Evolutionary conservation across 2,329 filamentous ascomycete species (phyloP).

Genomic region (Didymella glomerata): DNA sequence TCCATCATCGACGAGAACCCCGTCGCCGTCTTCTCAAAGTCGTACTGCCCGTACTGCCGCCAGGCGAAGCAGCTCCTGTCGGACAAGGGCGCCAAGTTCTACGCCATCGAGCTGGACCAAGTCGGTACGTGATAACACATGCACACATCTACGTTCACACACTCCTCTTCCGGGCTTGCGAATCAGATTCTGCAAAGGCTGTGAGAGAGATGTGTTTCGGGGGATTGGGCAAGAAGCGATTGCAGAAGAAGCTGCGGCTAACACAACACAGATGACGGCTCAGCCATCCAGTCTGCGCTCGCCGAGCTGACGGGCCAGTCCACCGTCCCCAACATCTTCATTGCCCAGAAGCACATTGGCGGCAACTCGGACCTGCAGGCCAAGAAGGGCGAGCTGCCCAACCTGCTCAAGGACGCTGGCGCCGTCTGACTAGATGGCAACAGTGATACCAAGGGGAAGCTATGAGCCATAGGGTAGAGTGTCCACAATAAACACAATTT

Average conservation of each 20-base stretch:
- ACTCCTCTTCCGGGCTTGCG: neutral
- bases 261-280: conserved; percentile 74
- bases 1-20: conserved; percentile 86
- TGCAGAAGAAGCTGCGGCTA: neutral
- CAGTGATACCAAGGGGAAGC: conserved; percentile 11
- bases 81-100: conserved; percentile 75
- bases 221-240: no score
- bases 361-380: conserved; percentile 90
- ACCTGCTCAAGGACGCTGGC: conserved; percentile 69
- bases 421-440: conserved; percentile 62
- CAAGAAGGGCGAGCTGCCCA: conserved; percentile 69
- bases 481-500: neutral
- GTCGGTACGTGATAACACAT: conserved; percentile 67
- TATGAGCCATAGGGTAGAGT: conserved; percentile 3
- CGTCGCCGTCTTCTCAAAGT: conserved; percentile 96
- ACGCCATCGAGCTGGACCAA: conserved; percentile 83
- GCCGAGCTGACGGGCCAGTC: conserved; percentile 80
- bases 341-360: conserved; percentile 88
- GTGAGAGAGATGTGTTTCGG: no score
- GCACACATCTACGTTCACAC: neutral
- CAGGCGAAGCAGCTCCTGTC: conserved; percentile 79
- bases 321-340: conserved; percentile 96
- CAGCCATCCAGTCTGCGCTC: conserved; percentile 83
- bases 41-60: conserved; percentile 92
- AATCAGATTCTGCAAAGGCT: neutral